Percentiles rank a stretch among this genome's conserved stretches.
phyloP scores from a whole-genome alignment of 1,284 basidiomycete genomes.

The Erythrobasidium hasegawianum region DNA sequence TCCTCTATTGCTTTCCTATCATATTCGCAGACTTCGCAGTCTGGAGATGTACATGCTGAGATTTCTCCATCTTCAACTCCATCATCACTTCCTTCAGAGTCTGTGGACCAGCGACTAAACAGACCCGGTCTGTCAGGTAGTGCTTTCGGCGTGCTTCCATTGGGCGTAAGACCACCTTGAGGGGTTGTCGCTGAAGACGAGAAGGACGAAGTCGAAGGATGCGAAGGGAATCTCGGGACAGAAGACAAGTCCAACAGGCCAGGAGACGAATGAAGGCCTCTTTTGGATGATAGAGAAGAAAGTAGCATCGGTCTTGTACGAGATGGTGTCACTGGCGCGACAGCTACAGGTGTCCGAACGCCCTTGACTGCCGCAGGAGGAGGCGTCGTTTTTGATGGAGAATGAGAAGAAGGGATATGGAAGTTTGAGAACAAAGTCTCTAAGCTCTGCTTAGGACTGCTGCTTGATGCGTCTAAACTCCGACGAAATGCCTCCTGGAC shows the following conservation, averaged over 20 bases:
- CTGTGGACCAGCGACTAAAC: constrained; percentile 30
- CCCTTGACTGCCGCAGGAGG: background rate
- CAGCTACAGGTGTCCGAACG: background rate
- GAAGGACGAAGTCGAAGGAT: background rate
- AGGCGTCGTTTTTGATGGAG: background rate
- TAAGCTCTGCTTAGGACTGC: background rate
- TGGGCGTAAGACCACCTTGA: background rate
- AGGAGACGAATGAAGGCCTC: constrained; percentile 6
- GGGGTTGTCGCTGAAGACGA: background rate
- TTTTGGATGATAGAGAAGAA: constrained; percentile 25
- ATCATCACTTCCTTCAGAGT: constrained; percentile 17
- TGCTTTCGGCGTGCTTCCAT: constrained; percentile 20
- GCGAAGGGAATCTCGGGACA: constrained; percentile 19
- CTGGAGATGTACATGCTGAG: background rate
- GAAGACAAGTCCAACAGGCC: constrained; percentile 23
- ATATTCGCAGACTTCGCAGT: background rate
- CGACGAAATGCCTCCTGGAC: constrained; percentile 17
- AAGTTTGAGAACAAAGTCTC: background rate
- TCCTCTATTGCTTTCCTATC: constrained; percentile 2
- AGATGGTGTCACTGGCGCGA: constrained; percentile 2
- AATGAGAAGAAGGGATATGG: background rate
- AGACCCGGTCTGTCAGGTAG: constrained; percentile 17
- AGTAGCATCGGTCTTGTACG: constrained; percentile 5
- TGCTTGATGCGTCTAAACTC: background rate
- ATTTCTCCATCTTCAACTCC: background rate